A percentile compares a stretch with the other conserved stretches of the same genome.
These are phyloP conservation scores for Apiospora kogelbergensis DNA, from an alignment of 2,329 filamentous ascomycete genomes.

Conservation along the genomic window DNA sequence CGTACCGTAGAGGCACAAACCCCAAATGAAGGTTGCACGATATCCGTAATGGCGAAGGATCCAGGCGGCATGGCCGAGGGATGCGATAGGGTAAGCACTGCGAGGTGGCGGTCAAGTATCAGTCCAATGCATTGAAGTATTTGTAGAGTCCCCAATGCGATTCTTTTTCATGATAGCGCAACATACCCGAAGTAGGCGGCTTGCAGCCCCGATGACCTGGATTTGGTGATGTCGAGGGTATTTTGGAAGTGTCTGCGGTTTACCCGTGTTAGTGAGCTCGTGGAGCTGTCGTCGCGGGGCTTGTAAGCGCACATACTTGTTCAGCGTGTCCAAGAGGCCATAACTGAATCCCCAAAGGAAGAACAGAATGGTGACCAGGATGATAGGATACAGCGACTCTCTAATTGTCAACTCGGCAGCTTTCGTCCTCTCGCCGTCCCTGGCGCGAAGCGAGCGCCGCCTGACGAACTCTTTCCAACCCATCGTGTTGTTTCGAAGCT, in stretches of 20 bases:
- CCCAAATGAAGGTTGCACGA: slow-evolving; percentile 65
- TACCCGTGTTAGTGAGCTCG: slow-evolving; percentile 17
- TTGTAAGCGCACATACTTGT: slow-evolving; percentile 22
- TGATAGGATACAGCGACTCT: slow-evolving; percentile 66
- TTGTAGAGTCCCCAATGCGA: background rate
- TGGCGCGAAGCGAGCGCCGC: slow-evolving; percentile 39
- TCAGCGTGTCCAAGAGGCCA: slow-evolving; percentile 53
- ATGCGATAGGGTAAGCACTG: slow-evolving; percentile 68
- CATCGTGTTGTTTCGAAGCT: slow-evolving; percentile 32
- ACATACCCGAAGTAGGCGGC: slow-evolving; percentile 63
- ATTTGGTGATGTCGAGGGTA: slow-evolving; percentile 52
- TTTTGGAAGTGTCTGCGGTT: slow-evolving; percentile 55
- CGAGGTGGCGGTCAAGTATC: slow-evolving; percentile 11
- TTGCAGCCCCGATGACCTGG: slow-evolving; percentile 61
- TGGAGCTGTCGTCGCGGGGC: background rate
- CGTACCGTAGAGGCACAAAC: slow-evolving; percentile 63
- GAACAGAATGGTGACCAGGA: slow-evolving; percentile 65
- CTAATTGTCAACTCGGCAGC: slow-evolving; percentile 64
- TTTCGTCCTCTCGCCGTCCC: slow-evolving; percentile 46
- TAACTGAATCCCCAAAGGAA: slow-evolving; percentile 64
- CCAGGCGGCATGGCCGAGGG: slow-evolving; percentile 61
- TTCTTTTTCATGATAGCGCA: background rate
- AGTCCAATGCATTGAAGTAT: background rate
- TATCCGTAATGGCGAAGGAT: slow-evolving; percentile 65
- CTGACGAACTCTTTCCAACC: slow-evolving; percentile 44